These are phyloP conservation scores for Fraxinus paxiana DNA, from an alignment of 305 asterid genomes.

Conservation along the genomic window DNA sequence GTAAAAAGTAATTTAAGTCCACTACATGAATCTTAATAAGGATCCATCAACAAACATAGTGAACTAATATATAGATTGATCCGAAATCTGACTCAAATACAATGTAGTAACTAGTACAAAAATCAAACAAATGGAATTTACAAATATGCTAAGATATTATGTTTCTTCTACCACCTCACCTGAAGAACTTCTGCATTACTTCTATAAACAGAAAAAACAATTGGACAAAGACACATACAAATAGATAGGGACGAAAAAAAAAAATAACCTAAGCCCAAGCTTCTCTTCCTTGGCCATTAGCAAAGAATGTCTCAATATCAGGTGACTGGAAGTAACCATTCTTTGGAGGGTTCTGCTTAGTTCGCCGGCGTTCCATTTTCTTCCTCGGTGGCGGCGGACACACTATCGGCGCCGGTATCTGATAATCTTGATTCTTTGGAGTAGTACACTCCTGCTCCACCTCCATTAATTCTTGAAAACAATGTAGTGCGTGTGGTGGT, in stretches of 20 bases:
- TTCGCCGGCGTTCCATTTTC: slow-evolving; percentile 25
- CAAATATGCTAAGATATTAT: slow-evolving; percentile 10
- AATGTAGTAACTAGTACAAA: background rate
- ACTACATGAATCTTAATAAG: background rate
- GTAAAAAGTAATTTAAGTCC: background rate
- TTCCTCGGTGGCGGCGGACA: slow-evolving; percentile 76
- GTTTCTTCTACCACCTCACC: background rate
- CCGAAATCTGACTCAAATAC: background rate
- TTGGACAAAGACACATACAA: background rate
- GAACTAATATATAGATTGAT: background rate
- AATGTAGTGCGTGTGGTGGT: background rate
- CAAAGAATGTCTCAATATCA: slow-evolving; percentile 52
- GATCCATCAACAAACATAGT: background rate
- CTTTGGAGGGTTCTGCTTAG: slow-evolving; percentile 40
- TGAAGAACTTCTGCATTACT: background rate
- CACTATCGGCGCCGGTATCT: slow-evolving; percentile 38
- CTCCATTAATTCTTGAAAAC: slow-evolving; percentile 29
- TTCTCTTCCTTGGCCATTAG: slow-evolving; percentile 21
- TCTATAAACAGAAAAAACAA: background rate
- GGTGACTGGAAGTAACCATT: slow-evolving; percentile 54
- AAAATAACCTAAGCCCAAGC: slow-evolving; percentile 31
- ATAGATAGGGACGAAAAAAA: background rate
- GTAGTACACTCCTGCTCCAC: slow-evolving; percentile 65
- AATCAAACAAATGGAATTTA: background rate
- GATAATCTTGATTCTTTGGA: slow-evolving; percentile 52